Base-by-base conservation (phyloP, 1,139 yeast genomes). In the Sugiyamaella sp. region DNA sequence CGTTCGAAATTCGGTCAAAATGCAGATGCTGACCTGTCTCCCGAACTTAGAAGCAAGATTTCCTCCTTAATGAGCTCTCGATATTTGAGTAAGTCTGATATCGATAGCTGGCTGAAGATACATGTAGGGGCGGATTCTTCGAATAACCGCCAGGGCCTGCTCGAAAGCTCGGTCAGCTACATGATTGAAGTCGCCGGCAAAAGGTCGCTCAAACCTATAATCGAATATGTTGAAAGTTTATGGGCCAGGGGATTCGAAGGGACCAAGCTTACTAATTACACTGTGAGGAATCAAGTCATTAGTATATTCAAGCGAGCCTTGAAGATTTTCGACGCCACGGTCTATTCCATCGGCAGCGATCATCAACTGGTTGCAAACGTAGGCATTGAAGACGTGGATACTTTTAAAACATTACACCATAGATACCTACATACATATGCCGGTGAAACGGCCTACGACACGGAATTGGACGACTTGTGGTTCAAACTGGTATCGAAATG, bases 401-500 rank as follows among this genome's bases (percentile, higher is more conserved):
- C 49, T 12, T 59, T 63, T 35, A 51, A 53, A 27, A 48, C 48
- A 10, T 55, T 64, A 14, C 56, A 58, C 40, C 53, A 58, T 14
- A 38, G 46, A 12, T 61, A 57, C 49, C 47, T 49, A 29, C 24
- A 22, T 3, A 42, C 22, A 12, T 52, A 20, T 41, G 46, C 27
- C 9, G 50, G 40, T 39, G 46, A 33, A 24, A 44, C 38, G 37
- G 22, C 17, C 4, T 35, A 22, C 17, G 59, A 49, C n/a, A 52
- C 47, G 8, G 49, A 47, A 5, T 39, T 64, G 29, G 61, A 63
- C 21, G 71, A 67, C 47, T 52, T 63, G 50, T 57, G 66, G 56
- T 58, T 70, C 49, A 63, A 61, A 25, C 58, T 70, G 12, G 60
- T 64, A 2, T 63, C 69, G 3, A 55, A 58, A 25, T 60, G 67